phyloP scores from a whole-genome alignment of 2,329 filamentous ascomycete species.

The Tolypocladium tropicale region DNA sequence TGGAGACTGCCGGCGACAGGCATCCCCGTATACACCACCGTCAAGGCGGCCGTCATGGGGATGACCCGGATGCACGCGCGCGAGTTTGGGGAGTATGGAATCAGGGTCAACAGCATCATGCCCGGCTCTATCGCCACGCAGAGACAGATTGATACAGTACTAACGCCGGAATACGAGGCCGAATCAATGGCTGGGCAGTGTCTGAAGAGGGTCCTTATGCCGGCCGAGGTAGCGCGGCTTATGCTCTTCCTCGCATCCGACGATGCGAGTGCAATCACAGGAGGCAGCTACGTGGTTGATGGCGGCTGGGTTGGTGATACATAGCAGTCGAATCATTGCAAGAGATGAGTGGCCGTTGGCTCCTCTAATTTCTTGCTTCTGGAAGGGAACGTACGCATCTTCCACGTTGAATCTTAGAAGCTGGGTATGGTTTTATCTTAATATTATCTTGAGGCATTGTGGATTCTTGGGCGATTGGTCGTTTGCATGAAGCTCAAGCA shows the following conservation, averaged over 20 bases:
- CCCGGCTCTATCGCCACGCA: conserved; percentile 36
- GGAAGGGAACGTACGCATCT: not conserved
- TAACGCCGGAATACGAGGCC: conserved; percentile 30
- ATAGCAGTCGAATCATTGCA: not conserved
- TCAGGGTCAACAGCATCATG: conserved; percentile 39
- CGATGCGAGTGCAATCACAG: conserved; percentile 35
- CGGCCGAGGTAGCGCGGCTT: conserved; percentile 33
- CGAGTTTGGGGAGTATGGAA: conserved; percentile 37
- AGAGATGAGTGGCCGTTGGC: not conserved
- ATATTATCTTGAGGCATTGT: no score
- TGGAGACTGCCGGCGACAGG: conserved; percentile 32
- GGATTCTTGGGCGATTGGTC: no score
- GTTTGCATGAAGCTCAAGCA: no score
- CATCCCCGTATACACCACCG: conserved; percentile 36
- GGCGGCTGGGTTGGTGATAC: conserved; percentile 18
- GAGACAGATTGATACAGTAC: conserved; percentile 30
- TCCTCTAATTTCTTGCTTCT: not conserved
- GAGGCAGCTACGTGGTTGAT: conserved; percentile 25
- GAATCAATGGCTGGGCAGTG: conserved; percentile 29
- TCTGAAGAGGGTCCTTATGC: conserved; percentile 28
- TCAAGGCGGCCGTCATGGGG: conserved; percentile 44
- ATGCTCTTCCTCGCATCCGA: conserved; percentile 35
- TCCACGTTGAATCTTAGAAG: no score
- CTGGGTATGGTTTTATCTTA: no score
- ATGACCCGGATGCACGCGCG: conserved; percentile 44